Base-by-base conservation (phyloP, 1,139 yeast species). In the Hyphopichia fennica region DNA sequence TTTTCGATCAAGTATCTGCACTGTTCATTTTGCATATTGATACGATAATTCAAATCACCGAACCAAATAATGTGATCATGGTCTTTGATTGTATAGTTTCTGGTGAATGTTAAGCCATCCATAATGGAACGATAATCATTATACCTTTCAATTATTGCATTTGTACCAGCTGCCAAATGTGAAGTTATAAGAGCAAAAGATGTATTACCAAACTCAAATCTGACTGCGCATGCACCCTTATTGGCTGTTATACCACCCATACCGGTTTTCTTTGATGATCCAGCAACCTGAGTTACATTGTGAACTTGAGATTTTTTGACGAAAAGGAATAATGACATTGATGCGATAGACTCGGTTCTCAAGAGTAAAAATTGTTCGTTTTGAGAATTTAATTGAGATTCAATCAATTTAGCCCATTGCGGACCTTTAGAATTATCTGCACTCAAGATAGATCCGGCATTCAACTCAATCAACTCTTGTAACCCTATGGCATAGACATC, bases 1-100 rank as follows among this genome's bases (percentile, higher is more conserved):
- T 61, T 57, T 11, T 65, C 67, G 23, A 91, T 75, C 43, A 81
- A 61, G 6, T 67, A 59, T 43, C 96, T 70, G 11, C 89, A 96
- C 20, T 81, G 79, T 6, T 87, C 96, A 58, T 87, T 89, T 0
- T 87, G 77, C 52, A 90, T 63, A 23, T 80, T 71, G 29, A 95
- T 81, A 53, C 99, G 73, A 64, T 87, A 95, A 60, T 95, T 95
- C 62, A 95, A 86, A 63, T 95, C 99, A 4, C 99, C 99, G 62
- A 91, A 76, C 99, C 99, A 93, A 9, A 95, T 73, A 3, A 90
- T 78, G 31, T 84, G 81, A 58, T 93, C 97, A 59, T 89, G 96
- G 54, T 89, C 96, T 47, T 77, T 77, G 28, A 91, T 79, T 19
- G 77, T 74, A 48, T 68, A 70, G 45, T 89, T 87, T 40, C 93